A percentile compares a stretch with the other conserved stretches of the same genome.
Evolutionary conservation across 73 alveolate genomes (phyloP).

Genomic region (Breviolum minutum): DNA sequence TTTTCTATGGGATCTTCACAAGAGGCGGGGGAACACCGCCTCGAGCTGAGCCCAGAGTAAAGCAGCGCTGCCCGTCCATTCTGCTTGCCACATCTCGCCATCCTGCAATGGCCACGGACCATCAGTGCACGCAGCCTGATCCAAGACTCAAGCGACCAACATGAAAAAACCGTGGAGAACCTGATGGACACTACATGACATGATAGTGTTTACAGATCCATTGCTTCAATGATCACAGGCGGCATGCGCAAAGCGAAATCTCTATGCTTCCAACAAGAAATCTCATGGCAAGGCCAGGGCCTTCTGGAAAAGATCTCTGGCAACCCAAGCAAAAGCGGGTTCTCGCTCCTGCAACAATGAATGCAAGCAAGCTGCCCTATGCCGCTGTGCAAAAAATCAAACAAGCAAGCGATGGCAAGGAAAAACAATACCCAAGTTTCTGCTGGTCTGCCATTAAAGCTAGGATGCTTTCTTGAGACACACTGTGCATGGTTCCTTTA

Average conservation of each 20-base stretch:
- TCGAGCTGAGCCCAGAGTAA: not conserved
- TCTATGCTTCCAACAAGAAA: no score
- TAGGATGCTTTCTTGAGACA: no score
- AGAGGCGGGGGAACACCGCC: not conserved
- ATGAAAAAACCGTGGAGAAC: not conserved
- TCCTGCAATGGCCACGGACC: slow-evolving; percentile 12
- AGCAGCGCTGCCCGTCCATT: slow-evolving; percentile 24
- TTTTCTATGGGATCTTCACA: not conserved
- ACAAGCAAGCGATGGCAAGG: no score
- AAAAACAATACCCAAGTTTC: no score
- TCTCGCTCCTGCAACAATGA: not conserved
- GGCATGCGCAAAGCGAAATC: no score
- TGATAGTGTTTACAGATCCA: not conserved
- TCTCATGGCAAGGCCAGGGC: no score
- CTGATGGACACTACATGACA: not conserved
- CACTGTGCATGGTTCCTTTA: no score
- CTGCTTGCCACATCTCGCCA: slow-evolving; percentile 29
- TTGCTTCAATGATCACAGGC: not conserved
- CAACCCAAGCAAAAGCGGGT: not conserved
- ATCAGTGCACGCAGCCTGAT: not conserved
- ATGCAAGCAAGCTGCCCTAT: no score
- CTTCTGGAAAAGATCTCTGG: not conserved
- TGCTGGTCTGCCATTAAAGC: no score
- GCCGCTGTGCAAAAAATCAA: no score
- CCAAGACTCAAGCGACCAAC: not conserved